Evolutionary conservation across 140 eudicot genomes (phyloP).

Genomic region (Flaveria floridana): DNA sequence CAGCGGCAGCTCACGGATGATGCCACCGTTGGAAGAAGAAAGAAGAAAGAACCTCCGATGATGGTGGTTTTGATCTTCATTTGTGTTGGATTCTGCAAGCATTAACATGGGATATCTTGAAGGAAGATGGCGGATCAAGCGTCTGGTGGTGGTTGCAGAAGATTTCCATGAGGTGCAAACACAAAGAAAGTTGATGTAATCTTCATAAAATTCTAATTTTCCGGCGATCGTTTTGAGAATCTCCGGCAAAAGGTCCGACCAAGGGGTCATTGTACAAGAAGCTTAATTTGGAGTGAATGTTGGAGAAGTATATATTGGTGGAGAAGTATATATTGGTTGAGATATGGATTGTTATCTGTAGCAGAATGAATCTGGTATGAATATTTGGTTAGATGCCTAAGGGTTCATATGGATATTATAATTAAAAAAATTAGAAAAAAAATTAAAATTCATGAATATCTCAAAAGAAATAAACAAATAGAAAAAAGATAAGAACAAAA

Average conservation of each 20-base stretch:
- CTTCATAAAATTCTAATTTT: conserved; percentile 18
- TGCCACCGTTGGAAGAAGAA: conserved; percentile 17
- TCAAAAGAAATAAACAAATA: too few species aligned
- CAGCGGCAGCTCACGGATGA: conserved; percentile 19
- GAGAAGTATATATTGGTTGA: background rate
- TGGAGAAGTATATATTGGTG: background rate
- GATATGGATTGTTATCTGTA: too few species aligned
- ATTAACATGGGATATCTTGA: conserved; percentile 32
- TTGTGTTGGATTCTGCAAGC: conserved; percentile 23
- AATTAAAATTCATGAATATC: too few species aligned
- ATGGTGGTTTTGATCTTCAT: background rate
- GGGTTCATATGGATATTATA: too few species aligned
- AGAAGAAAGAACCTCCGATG: conserved; percentile 20
- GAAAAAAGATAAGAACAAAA: too few species aligned
- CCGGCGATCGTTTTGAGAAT: conserved; percentile 24
- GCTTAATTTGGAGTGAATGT: background rate
- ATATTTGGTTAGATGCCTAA: conserved; percentile 14
- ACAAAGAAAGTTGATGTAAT: conserved; percentile 3
- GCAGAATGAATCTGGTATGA: conserved; percentile 21
- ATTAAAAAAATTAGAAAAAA: too few species aligned
- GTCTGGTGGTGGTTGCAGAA: conserved; percentile 9
- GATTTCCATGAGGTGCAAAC: conserved; percentile 21
- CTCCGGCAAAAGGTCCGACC: conserved; percentile 41
- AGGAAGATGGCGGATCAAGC: conserved; percentile 12
- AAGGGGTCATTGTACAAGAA: conserved; percentile 15